These are phyloP conservation scores for Mycena sp. DNA, from an alignment of 1,284 basidiomycete genomes.

Conservation along the genomic window DNA sequence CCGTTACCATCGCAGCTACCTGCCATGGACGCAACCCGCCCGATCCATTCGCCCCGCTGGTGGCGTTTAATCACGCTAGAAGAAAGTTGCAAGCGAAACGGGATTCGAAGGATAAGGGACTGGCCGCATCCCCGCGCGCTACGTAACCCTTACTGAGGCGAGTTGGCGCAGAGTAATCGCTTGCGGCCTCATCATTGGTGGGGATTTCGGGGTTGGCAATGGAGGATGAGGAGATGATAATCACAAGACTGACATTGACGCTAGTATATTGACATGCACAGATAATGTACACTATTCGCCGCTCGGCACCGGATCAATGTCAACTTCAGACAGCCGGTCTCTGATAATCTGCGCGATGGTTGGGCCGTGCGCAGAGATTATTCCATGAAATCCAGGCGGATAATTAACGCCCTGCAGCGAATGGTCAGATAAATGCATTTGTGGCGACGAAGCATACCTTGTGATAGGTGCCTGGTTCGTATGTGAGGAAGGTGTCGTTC, in stretches of 20 bases:
- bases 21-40: background rate
- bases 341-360: slow-evolving; percentile 35
- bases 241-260: too few relatives aligned
- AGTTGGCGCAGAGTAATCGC: too few relatives aligned
- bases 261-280: too few relatives aligned
- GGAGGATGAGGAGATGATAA: too few relatives aligned
- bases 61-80: slow-evolving; percentile 19
- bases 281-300: too few relatives aligned
- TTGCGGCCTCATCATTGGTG: too few relatives aligned
- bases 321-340: slow-evolving; percentile 23
- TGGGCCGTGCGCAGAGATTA: slow-evolving; percentile 45
- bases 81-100: slow-evolving; percentile 9
- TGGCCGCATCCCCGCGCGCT: background rate
- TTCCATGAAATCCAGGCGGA: slow-evolving; percentile 44
- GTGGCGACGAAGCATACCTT: slow-evolving; percentile 29
- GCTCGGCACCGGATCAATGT: too few relatives aligned
- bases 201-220: too few relatives aligned
- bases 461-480: slow-evolving; percentile 44
- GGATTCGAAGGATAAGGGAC: background rate
- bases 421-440: background rate
- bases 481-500: slow-evolving; percentile 51
- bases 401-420: slow-evolving; percentile 41
- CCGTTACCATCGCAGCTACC: slow-evolving; percentile 10
- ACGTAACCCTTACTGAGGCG: background rate
- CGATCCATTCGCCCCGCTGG: slow-evolving; percentile 1